These are phyloP conservation scores for Oehlia diaphana DNA, from an alignment of 192 early-diverging fungal species.

Conservation along the genomic window DNA sequence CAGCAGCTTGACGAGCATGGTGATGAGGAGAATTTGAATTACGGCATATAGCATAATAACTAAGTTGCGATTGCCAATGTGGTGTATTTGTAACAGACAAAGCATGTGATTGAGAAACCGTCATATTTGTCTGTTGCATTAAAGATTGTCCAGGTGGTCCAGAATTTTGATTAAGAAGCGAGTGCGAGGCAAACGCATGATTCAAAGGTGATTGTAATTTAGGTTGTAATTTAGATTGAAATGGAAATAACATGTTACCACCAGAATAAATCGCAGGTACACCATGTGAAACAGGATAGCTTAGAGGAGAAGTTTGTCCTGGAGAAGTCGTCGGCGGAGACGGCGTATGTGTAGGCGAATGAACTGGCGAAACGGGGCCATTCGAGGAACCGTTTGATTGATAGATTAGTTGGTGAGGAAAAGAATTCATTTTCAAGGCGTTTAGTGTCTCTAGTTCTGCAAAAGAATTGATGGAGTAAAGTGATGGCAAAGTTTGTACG, in stretches of 20 bases:
- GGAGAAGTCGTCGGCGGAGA: conserved; percentile 23
- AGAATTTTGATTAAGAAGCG: conserved; percentile 17
- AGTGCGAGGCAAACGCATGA: background rate
- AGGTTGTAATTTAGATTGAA: conserved; percentile 13
- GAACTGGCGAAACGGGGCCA: conserved; percentile 13
- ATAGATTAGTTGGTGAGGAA: conserved; percentile 28
- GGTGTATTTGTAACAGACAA: conserved; percentile 18
- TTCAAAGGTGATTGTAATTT: conserved; percentile 1
- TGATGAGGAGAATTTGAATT: conserved; percentile 81
- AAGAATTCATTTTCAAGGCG: conserved; percentile 20
- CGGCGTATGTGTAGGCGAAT: conserved; percentile 23
- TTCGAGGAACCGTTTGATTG: conserved; percentile 15
- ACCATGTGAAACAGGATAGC: conserved; percentile 5
- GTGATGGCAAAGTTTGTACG: conserved; percentile 15
- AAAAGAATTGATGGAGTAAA: conserved; percentile 13
- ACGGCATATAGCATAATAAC: conserved; percentile 68
- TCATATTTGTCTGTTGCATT: background rate
- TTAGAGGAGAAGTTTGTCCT: conserved; percentile 22
- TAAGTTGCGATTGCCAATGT: conserved; percentile 76
- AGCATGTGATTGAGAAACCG: background rate
- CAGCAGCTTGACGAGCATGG: conserved; percentile 86
- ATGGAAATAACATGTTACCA: conserved; percentile 3
- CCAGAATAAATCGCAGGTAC: conserved; percentile 9
- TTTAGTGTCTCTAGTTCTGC: background rate
- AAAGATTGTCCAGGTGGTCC: conserved; percentile 21